A percentile compares a stretch with the other conserved stretches of the same genome.
Conservation (phyloP, 2,329 filamentous ascomycete species). For the Pestalotiopsis sp. region DNA sequence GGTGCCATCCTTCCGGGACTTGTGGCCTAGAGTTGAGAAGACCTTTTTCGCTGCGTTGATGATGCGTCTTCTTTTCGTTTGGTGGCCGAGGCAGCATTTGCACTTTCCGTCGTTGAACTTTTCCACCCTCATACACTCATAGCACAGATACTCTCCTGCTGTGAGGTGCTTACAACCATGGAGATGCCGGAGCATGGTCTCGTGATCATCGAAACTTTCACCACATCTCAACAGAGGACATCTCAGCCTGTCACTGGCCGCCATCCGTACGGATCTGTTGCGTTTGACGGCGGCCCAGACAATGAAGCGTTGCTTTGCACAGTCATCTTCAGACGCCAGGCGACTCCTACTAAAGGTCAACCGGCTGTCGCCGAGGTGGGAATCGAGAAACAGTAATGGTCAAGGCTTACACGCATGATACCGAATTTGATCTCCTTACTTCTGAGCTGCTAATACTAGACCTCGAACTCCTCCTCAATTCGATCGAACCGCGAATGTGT, state of each 20-base stretch:
- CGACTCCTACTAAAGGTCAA: constrained; percentile 40
- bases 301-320: constrained; percentile 55
- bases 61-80: constrained; percentile 53
- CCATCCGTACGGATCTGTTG: constrained; percentile 51
- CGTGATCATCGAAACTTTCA: constrained; percentile 51
- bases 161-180: constrained; percentile 49
- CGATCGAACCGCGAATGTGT: constrained; percentile 16
- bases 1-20: constrained; percentile 38
- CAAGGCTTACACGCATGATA: constrained; percentile 33
- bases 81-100: constrained; percentile 50
- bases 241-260: constrained; percentile 46
- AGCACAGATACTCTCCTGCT: constrained; percentile 58
- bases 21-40: constrained; percentile 54
- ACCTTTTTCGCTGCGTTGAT: constrained; percentile 55
- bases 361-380: constrained; percentile 7
- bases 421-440: constrained; percentile 19
- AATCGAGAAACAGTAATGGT: background rate
- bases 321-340: constrained; percentile 48
- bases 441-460: constrained; percentile 25
- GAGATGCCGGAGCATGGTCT: constrained; percentile 56
- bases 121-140: constrained; percentile 54
- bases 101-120: constrained; percentile 54
- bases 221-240: constrained; percentile 56
- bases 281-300: constrained; percentile 59
- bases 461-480: constrained; percentile 24